Percentiles rank a stretch among this genome's conserved stretches.
These are phyloP conservation scores for Carnegiea gigantea DNA, from an alignment of 179 eudicot species.

Conservation along the genomic window DNA sequence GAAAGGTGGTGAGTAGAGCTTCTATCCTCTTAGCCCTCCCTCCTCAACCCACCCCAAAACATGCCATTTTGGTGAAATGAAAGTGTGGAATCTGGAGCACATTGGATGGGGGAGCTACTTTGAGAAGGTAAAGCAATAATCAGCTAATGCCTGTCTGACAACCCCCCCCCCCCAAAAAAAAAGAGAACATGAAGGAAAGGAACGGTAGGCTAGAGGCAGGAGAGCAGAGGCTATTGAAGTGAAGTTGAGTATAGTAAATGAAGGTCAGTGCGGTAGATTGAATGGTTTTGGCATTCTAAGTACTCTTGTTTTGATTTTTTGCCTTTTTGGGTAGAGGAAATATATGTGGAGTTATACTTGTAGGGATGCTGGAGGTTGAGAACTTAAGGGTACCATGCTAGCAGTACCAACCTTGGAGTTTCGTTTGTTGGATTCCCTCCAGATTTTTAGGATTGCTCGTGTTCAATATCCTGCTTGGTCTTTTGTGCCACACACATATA, in stretches of 20 bases:
- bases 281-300: not conserved
- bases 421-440: not conserved
- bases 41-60: too few relatives aligned
- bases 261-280: not conserved
- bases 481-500: too few relatives aligned
- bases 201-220: not conserved
- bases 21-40: too few relatives aligned
- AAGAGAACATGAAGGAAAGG: too few relatives aligned
- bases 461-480: too few relatives aligned
- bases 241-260: not conserved
- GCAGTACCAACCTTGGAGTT: not conserved
- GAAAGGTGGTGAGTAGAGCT: too few relatives aligned
- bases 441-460: too few relatives aligned
- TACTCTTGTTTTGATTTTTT: not conserved
- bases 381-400: not conserved
- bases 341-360: not conserved
- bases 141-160: too few relatives aligned
- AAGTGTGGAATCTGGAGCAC: not conserved
- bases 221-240: not conserved
- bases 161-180: too few relatives aligned
- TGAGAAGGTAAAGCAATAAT: not conserved
- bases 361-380: not conserved
- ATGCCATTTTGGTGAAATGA: not conserved
- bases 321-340: not conserved
- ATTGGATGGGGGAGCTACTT: not conserved